These are phyloP conservation scores for Arabis hirsuta DNA, from an alignment of 345 rosid genomes.

Conservation along the genomic window DNA sequence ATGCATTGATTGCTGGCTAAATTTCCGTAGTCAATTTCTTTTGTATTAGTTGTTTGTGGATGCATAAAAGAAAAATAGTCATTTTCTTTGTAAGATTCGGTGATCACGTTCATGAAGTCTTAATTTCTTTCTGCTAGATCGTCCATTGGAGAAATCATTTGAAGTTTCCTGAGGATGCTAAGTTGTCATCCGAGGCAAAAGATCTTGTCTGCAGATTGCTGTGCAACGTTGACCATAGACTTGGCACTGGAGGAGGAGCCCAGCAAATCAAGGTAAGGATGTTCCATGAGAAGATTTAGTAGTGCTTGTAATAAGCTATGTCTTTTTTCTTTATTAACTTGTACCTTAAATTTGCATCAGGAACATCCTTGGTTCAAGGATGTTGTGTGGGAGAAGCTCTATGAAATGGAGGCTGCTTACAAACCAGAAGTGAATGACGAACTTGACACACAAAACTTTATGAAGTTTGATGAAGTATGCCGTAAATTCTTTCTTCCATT, in stretches of 20 bases:
- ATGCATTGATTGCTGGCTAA: conserved; percentile 8
- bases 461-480: conserved; percentile 96
- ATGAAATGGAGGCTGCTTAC: conserved; percentile 94
- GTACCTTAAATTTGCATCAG: conserved; percentile 49
- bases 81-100: conserved; percentile 28
- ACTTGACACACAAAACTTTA: conserved; percentile 92
- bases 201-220: conserved; percentile 86
- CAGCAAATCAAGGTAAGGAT: conserved; percentile 79
- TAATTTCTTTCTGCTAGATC: conserved; percentile 56
- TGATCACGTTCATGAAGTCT: conserved; percentile 26
- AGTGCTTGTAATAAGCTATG: conserved; percentile 28
- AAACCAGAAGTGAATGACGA: conserved; percentile 94
- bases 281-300: conserved; percentile 25
- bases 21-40: not conserved
- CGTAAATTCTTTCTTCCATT: conserved; percentile 23
- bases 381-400: conserved; percentile 81
- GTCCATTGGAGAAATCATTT: conserved; percentile 92
- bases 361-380: conserved; percentile 93
- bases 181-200: conserved; percentile 73
- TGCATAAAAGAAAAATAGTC: not conserved
- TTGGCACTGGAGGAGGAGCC: conserved; percentile 88
- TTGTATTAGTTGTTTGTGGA: not conserved
- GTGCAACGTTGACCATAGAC: conserved; percentile 87
- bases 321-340: conserved; percentile 32
- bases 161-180: conserved; percentile 82